Evolutionary conservation across 345 rosid species (phyloP), one percentile per base, ranked within the genome.

Genomic region (Kernera saxatilis): DNA sequence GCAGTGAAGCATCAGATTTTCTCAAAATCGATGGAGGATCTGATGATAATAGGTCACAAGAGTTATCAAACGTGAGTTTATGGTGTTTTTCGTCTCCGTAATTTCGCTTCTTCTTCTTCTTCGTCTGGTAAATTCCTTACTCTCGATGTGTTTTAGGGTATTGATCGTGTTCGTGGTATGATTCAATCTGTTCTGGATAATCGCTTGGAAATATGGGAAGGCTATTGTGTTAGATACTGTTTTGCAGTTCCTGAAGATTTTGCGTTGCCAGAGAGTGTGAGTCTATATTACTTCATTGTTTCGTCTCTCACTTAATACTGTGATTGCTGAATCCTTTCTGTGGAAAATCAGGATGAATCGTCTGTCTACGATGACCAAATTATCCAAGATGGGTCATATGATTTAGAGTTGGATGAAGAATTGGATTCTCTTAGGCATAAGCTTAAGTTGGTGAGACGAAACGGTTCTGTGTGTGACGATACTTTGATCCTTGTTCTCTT

Each of bases 171-270:
- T 66, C 91, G 82, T 37, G 71, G 59, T 72, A 64, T 64, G 81
- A 77, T 89, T 33, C 87, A 80, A 53, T 83, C 87, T 1, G 77
- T 75, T 72, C 44, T 89, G 67, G 95, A 85, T 39, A 72, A 63
- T 50, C 81, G 87, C 49, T 76, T 89, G 78, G 69, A 75, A 50
- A 62, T 86, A 82, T 93, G 97, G 97, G 91, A 89, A 82, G 65
- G 67, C 39, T 91, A 89, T 75, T 88, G 93, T 77, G 69, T 88
- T 72, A 76, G 46, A 57, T 83, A 80, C 74, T 85, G 87, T 80
- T 94, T 94, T 61, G 67, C 82, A 0, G 88, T 88, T 79, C 99
- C 96, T 23, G 69, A 91, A 59, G 93, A 88, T 2, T 86, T 91
- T 77, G 68, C 78, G 25, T 54, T 85, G 11, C 87, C 86, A 8